Evolutionary conservation across 2,329 filamentous ascomycete species (phyloP), one percentile per base, ranked within the genome.

Genomic region (Diplodia sapinea): DNA sequence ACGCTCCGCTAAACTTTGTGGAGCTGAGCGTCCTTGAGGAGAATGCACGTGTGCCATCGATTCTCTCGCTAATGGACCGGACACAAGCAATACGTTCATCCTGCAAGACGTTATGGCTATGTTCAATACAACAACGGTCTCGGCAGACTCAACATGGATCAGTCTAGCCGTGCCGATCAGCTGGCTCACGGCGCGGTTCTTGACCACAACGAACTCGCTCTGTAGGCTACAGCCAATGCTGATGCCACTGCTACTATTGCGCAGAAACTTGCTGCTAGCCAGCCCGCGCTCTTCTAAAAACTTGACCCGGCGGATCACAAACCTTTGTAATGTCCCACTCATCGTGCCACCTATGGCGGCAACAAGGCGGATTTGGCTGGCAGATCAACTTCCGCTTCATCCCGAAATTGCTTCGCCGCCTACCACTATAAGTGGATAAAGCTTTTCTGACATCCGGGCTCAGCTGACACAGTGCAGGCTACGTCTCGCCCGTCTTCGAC

Each of bases 401-500:
- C 77, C 11, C 72, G 79, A 51, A 79, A 79, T 68, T 75, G 73
- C 11, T 79, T 76, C 71, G 77, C 79, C 63, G 76, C 74, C 7
- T 79, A 75, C 66, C 74, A 78, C 71, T 74, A 75, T 75, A 71
- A 71, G 73, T 43, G 5, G 36, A 15, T 12, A 13, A 9, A 23
- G n/a, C 13, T 23, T 43, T n/a, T 36, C 13, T n/a, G 26, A 4
- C 3, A 12, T 26, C 15, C 1, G 13, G 17, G 5, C 38, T 9
- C 26, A 8, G 52, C 69, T 72, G 36, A 73, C 61, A 65, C 81
- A 64, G 11, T 51, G 8, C 68, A 85, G 83, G 78, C 70, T 84
- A 82, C 73, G 85, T 85, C 71, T 76, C 82, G 36, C 72, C 75
- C 9, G 74, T 83, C 11, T 84, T 86, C 71, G 79, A 79, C 8